A percentile compares a stretch with the other conserved stretches of the same genome.
These are phyloP conservation scores for Aspergillus sp. DNA, from an alignment of 2,329 filamentous ascomycete genomes.

Conservation along the genomic window DNA sequence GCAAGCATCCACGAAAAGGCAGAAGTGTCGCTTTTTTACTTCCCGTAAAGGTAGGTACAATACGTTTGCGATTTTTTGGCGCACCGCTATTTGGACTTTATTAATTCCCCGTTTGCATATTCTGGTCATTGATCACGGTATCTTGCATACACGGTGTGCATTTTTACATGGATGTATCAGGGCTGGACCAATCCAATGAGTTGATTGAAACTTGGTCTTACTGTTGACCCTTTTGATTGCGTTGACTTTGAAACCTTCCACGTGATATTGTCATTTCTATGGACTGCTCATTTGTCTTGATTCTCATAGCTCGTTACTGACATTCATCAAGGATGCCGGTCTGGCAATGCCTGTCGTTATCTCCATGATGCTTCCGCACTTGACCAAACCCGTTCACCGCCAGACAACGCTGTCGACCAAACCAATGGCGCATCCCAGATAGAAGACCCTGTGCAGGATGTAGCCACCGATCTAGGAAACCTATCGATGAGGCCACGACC, in stretches of 20 bases:
- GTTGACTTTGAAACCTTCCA: background rate
- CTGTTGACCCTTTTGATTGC: too few species aligned
- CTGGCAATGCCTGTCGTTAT: constrained; percentile 47
- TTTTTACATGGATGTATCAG: constrained; percentile 3
- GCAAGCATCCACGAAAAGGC: constrained; percentile 12
- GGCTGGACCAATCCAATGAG: background rate
- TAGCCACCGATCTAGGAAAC: constrained; percentile 12
- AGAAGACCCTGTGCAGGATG: constrained; percentile 5
- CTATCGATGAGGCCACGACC: constrained; percentile 18
- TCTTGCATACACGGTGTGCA: background rate
- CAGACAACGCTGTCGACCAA: constrained; percentile 9
- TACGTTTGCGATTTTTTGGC: constrained; percentile 1
- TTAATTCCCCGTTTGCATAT: background rate
- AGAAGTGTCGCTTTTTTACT: constrained; percentile 21
- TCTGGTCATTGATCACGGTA: background rate
- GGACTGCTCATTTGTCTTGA: background rate
- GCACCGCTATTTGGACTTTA: constrained; percentile 2
- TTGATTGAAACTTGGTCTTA: background rate
- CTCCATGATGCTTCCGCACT: constrained; percentile 35
- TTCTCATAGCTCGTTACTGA: constrained; percentile 13
- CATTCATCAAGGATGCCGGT: constrained; percentile 42
- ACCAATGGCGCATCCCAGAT: constrained; percentile 3
- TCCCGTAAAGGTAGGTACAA: constrained; percentile 18
- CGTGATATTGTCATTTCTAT: background rate
- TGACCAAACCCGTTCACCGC: constrained; percentile 10